A percentile compares a stretch with the other conserved stretches of the same genome.
Conservation (phyloP, 768 basidiomycete genomes). For the Daedalea quercina region DNA sequence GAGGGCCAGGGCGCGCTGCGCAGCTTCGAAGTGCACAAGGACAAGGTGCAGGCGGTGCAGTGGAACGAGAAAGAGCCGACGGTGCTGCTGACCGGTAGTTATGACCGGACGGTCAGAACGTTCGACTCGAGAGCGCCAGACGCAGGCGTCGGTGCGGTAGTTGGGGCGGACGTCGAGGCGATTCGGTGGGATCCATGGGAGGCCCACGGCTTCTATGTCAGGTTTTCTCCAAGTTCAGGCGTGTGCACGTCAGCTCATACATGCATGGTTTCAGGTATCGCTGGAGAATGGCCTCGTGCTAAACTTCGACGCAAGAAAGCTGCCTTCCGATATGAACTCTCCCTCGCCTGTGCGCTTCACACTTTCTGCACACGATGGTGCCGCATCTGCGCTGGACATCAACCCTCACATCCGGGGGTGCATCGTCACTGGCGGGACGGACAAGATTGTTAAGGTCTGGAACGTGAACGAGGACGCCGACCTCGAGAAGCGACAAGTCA, state of each 20-base stretch:
- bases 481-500: slow-evolving; percentile 65
- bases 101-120: slow-evolving; percentile 90
- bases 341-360: slow-evolving; percentile 79
- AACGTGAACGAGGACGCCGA: slow-evolving; percentile 66
- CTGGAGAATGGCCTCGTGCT: slow-evolving; percentile 92
- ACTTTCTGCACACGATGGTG: slow-evolving; percentile 88
- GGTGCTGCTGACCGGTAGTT: slow-evolving; percentile 88
- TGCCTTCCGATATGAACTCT: slow-evolving; percentile 59
- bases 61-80: slow-evolving; percentile 91
- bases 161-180: slow-evolving; percentile 92
- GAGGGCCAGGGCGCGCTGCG: slow-evolving; percentile 62
- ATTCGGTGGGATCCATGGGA: slow-evolving; percentile 97
- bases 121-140: slow-evolving; percentile 88
- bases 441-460: slow-evolving; percentile 96
- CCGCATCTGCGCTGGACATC: slow-evolving; percentile 83
- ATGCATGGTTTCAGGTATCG: slow-evolving; percentile 54
- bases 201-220: slow-evolving; percentile 75
- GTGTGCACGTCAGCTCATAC: not conserved
- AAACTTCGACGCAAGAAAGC: slow-evolving; percentile 83
- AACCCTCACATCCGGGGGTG: slow-evolving; percentile 88
- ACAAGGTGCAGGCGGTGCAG: slow-evolving; percentile 94
- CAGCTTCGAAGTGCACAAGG: slow-evolving; percentile 80
- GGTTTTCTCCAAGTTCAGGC: slow-evolving; percentile 22
- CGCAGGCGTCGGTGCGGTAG: slow-evolving; percentile 73
- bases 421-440: slow-evolving; percentile 89